Evolutionary conservation across 371 early-diverging fungal genomes (phyloP).

Genomic region (Lichtheimia ramosa): DNA sequence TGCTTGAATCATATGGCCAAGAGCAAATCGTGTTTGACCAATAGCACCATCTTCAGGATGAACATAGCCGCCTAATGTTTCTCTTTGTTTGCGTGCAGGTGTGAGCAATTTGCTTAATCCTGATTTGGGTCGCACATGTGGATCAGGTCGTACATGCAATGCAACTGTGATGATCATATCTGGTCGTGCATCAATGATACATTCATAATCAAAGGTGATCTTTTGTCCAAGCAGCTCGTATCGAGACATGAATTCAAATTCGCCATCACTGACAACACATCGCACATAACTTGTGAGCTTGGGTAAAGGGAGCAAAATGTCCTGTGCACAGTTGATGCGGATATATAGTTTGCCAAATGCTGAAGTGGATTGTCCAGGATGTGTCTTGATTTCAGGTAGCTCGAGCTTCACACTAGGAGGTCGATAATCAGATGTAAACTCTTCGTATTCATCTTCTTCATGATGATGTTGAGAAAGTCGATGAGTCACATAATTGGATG

Average conservation of each 20-base stretch:
- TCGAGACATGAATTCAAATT: slow-evolving; percentile 49
- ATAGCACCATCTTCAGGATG: slow-evolving; percentile 45
- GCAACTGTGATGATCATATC: slow-evolving; percentile 45
- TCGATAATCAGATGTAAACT: not conserved
- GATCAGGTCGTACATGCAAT: slow-evolving; percentile 44
- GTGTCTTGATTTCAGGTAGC: not conserved
- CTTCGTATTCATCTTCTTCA: not conserved
- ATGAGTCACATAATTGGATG: not conserved
- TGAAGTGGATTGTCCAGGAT: not conserved
- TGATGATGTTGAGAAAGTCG: slow-evolving; percentile 1
- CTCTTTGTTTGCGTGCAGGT: slow-evolving; percentile 27
- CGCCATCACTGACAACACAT: slow-evolving; percentile 46
- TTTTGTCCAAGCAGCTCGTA: slow-evolving; percentile 32
- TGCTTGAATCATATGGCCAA: slow-evolving; percentile 38
- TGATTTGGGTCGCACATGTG: slow-evolving; percentile 29
- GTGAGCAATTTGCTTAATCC: slow-evolving; percentile 35
- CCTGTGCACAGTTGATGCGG: slow-evolving; percentile 33
- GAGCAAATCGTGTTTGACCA: slow-evolving; percentile 41
- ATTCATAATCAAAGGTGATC: slow-evolving; percentile 36
- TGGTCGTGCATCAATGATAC: slow-evolving; percentile 34
- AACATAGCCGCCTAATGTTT: slow-evolving; percentile 39
- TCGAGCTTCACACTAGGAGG: slow-evolving; percentile 2
- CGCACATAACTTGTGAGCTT: slow-evolving; percentile 42
- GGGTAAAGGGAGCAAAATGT: slow-evolving; percentile 41
- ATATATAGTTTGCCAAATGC: slow-evolving; percentile 39